Conservation (phyloP, 176 grass and related monocot species). For the Neostapfia colusana region DNA sequence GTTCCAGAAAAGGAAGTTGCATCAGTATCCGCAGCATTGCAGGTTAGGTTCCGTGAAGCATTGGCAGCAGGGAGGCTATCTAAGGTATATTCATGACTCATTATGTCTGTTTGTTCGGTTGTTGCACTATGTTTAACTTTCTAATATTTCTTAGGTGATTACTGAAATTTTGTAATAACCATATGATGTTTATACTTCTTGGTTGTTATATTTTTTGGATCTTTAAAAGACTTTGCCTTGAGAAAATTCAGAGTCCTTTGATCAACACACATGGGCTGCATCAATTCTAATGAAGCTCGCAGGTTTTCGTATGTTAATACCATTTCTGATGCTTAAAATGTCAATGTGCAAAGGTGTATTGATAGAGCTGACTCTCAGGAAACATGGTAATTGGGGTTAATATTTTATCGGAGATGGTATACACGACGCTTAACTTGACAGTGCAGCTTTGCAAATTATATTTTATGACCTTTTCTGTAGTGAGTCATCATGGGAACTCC, state of each 20-base stretch:
- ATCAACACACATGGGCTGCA: slow-evolving; percentile 9
- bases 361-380: background rate
- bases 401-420: background rate
- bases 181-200: background rate
- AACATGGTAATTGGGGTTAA: background rate
- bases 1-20: slow-evolving; percentile 84
- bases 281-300: background rate
- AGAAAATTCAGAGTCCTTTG: background rate
- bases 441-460: slow-evolving; percentile 1
- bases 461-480: background rate
- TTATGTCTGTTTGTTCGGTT: background rate
- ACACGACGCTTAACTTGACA: background rate
- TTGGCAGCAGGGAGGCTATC: slow-evolving; percentile 82
- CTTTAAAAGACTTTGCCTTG: background rate
- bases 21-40: slow-evolving; percentile 63
- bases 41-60: slow-evolving; percentile 65
- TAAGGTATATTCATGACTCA: slow-evolving; percentile 44
- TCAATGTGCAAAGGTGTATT: background rate
- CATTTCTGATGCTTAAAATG: background rate
- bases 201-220: background rate
- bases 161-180: background rate
- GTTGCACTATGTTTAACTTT: background rate
- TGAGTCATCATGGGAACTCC: background rate
- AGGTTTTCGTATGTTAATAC: background rate
- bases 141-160: background rate